These are phyloP conservation scores for Alternaria tenuissima DNA, from an alignment of 2,329 filamentous ascomycete species.

Conservation along the genomic window DNA sequence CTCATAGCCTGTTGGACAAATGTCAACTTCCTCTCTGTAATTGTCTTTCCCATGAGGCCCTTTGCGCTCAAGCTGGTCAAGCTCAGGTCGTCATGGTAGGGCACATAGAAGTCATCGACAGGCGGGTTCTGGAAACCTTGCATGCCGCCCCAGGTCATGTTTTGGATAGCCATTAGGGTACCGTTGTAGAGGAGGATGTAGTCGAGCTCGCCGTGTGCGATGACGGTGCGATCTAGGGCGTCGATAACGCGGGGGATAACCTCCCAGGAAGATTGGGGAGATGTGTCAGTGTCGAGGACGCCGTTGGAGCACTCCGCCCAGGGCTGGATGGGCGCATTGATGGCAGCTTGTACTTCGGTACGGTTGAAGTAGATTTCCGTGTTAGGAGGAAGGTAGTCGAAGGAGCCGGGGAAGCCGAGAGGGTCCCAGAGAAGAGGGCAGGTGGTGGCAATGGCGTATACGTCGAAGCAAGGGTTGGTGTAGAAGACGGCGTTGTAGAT, in stretches of 20 bases:
- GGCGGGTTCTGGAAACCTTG: conserved; percentile 74
- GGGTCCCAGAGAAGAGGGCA: conserved; percentile 77
- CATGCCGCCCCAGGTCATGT: conserved; percentile 79
- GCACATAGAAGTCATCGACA: conserved; percentile 71
- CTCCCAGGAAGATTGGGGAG: conserved; percentile 62
- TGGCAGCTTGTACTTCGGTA: conserved; percentile 71
- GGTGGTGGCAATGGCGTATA: conserved; percentile 76
- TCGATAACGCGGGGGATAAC: conserved; percentile 77
- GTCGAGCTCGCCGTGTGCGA: conserved; percentile 76
- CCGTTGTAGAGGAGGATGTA: conserved; percentile 73
- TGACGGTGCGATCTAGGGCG: conserved; percentile 72
- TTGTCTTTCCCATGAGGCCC: conserved; percentile 73
- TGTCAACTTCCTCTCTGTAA: conserved; percentile 79
- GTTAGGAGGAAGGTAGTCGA: conserved; percentile 69
- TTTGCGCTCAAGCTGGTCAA: conserved; percentile 63
- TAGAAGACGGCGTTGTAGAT: conserved; percentile 63
- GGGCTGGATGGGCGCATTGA: conserved; percentile 67
- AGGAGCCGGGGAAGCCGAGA: conserved; percentile 71
- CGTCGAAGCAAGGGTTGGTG: conserved; percentile 80
- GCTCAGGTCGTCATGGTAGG: conserved; percentile 63
- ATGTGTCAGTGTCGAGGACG: conserved; percentile 61
- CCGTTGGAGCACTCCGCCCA: conserved; percentile 66
- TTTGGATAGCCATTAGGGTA: conserved; percentile 76
- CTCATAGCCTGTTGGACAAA: conserved; percentile 69
- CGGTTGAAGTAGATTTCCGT: conserved; percentile 75